Base-by-base conservation (phyloP, 2,329 filamentous ascomycete species). In the Eutypella sp. region DNA sequence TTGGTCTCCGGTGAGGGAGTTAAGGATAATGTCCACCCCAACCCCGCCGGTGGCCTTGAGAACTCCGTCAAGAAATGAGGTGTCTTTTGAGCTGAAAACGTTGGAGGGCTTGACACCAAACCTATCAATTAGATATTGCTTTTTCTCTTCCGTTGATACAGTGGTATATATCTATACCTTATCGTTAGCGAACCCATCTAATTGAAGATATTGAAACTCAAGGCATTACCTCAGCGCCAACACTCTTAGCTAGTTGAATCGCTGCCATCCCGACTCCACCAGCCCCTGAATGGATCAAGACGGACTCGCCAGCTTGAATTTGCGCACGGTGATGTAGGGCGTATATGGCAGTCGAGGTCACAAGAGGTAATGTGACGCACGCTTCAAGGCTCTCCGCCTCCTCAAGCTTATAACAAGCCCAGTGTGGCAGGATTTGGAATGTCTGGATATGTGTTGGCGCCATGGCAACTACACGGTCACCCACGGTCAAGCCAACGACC, bases 31-130 rank as follows among this genome's bases (percentile, higher is more conserved):
- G 22, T 54, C 51, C 2, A 54, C 51, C 13, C 51, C 51, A 2
- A 40, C 41, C 2, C 51, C 51, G 1, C 22, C 29, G 1, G 53
- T 55, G 0, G 29, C 22, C 55, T 7, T 22, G n/a, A 45, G 51
- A n/a, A 69, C 56, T 0, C 45, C 59, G 2, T 51, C 45, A 0
- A 56, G 53, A 40, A 68, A 67, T 2, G 55, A 57, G 1, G 48
- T 46, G 38, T 65, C 57, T 5, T 61, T 56, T 10, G 57, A 61
- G 37, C 47, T 55, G 47, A 67, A 67, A 34, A 69, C 64, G 44
- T 67, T 56, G 6, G 53, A 46, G 7, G 52, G 47, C 3, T 55
- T 55, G 3, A 69, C 53, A 3, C 56, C 56, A 0, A 54, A 46
- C 10, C 47, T 9, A 1, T 55, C 48, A 19, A 63, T 57, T 1